Base-by-base conservation (phyloP, 164 flowering plant species). In the Santalum album region DNA sequence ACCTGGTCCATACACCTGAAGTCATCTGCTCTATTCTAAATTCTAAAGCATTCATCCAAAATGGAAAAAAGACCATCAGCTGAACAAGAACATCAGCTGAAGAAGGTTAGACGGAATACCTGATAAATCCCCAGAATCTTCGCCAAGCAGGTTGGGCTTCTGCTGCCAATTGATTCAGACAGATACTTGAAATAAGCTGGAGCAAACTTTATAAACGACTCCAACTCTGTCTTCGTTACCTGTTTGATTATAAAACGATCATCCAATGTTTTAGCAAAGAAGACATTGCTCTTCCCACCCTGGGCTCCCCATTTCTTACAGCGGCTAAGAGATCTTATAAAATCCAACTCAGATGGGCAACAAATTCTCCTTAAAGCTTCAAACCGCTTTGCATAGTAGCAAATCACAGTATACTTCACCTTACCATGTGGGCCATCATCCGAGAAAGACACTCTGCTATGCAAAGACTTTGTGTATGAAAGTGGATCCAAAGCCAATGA, bases 221-320 rank as follows among this genome's bases (percentile, higher is more conserved):
- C 99, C 60, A 92, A 68, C 71, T 89, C 96, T 54, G 96, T 89
- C 73, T 89, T 92, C 29, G 96, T 81, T 39, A 89, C 99, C 72
- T 87, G 90, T 66, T 92, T 92, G 58, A 92, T 77, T 51, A 92
- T 87, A 65, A 92, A 92, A 24, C 99, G 66, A 59, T 89, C 96
- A 73, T 92, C 99, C 70, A 82, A 68, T 12, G 96, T 81, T 72
- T 92, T 92, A 15, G 96, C 99, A 56, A 92, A 92, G 60, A 92
- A 92, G 32, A 83, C 96, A 66, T 89, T 87, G 70, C 96, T 92
- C 79, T 92, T 92, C 24, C 99, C 99, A 72, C 99, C 98, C 58
- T 92, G 91, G 7, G 99, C 96, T 16, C 96, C 87, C 99, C 99
- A 92, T 62, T 87, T 89, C 76, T 83, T 89, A 66, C 99, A 92